Base-by-base conservation (phyloP, 345 rosid species). In the Lumnitzera littorea region DNA sequence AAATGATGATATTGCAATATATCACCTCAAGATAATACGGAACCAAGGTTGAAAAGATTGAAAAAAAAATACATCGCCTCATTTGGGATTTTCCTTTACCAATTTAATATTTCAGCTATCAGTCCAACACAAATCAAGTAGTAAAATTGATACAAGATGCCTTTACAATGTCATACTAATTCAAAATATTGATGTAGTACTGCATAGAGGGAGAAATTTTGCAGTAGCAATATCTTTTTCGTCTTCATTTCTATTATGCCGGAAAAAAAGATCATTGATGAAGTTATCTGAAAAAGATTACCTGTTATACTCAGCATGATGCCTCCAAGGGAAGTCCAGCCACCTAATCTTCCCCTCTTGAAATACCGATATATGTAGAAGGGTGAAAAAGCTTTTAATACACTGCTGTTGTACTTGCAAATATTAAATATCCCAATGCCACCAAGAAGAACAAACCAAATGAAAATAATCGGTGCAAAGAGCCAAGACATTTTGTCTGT, bases 321-420 rank as follows among this genome's bases (percentile, higher is more conserved):
- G 51, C 84, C 80, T 24, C 78, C 78, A 23, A 76, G 80, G 36
- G 80, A 76, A 46, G 66, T 63, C 80, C 80, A 76, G 11, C 72
- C 78, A 12, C 64, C 56, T 24, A 27, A 65, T 23, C 60, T 55
- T 46, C 72, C 69, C 17, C 70, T 60, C 52, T 53, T 70, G 59
- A 79, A 76, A 65, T 73, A 70, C 20, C 51, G 68, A 57, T 55
- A 27, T 13, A 76, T 55, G 46, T 76, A 66, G 46, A 66, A 13
- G 1, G 78, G 83, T 11, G 76, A 69, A 53, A 78, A 68, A 10
- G 83, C 83, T 69, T 27, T 72, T 24, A 78, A 48, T 16, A 72
- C 72, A 10, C n/a, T n/a, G 15, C 57, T 55, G 25, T 70, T 69
- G 50, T 69, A 70, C 43, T 67, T 70, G 20, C 65, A 48, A 46